These are phyloP conservation scores for Ambrosiella cleistominuta DNA, from an alignment of 2,329 filamentous ascomycete species.

Conservation along the genomic window DNA sequence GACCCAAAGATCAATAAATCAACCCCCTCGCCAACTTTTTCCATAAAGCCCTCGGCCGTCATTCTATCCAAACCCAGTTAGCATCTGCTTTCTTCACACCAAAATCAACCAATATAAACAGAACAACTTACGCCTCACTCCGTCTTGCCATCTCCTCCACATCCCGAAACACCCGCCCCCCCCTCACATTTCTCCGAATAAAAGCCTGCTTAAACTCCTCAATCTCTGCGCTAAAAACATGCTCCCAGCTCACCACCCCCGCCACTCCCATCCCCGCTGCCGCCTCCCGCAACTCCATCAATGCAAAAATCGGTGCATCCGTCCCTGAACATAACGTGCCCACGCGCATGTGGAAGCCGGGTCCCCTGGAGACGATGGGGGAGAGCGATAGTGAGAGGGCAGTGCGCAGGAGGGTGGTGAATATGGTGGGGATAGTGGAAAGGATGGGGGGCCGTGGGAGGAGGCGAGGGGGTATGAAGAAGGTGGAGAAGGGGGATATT, in stretches of 20 bases:
- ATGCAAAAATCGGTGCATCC: slow-evolving; percentile 51
- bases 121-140: slow-evolving; percentile 27
- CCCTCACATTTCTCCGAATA: slow-evolving; percentile 40
- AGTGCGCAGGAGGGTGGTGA: slow-evolving; percentile 2
- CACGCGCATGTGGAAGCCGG: slow-evolving; percentile 23
- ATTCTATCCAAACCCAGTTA: slow-evolving; percentile 24
- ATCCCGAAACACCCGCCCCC: slow-evolving; percentile 36
- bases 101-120: background rate
- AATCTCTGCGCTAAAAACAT: slow-evolving; percentile 47
- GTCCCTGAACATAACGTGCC: slow-evolving; percentile 67
- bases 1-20: slow-evolving; percentile 57
- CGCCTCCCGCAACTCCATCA: slow-evolving; percentile 37
- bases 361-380: background rate
- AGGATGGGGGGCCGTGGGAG: background rate
- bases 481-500: background rate
- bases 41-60: slow-evolving; percentile 47
- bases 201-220: slow-evolving; percentile 46
- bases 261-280: slow-evolving; percentile 18
- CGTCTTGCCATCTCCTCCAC: slow-evolving; percentile 34
- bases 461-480: background rate
- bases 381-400: slow-evolving; percentile 14
- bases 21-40: slow-evolving; percentile 35
- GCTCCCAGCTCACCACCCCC: slow-evolving; percentile 27
- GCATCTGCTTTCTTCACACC: background rate
- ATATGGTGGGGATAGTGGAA: background rate